phyloP scores from a whole-genome alignment of 1,284 basidiomycete genomes.

The Mycena citricolor region DNA sequence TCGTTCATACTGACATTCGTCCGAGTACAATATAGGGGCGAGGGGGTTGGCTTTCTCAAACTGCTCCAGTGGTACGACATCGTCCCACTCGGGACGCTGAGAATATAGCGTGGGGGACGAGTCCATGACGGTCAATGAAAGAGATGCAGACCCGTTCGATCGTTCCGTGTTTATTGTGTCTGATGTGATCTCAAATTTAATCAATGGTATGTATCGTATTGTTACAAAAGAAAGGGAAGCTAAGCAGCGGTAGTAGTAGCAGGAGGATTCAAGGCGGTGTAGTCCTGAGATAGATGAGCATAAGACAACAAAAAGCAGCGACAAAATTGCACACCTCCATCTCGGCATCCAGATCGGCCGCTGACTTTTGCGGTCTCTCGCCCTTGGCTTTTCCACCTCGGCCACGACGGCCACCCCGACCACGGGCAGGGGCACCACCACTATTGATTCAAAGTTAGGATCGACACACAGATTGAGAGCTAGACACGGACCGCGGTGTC shows the following conservation, averaged over 20 bases:
- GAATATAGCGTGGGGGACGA: slow-evolving; percentile 46
- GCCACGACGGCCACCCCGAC: slow-evolving; percentile 49
- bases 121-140: neutral
- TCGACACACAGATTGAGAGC: neutral
- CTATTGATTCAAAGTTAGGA: slow-evolving; percentile 6
- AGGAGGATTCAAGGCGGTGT: slow-evolving; percentile 61
- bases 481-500: slow-evolving; percentile 22
- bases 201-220: neutral
- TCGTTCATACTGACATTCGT: slow-evolving; percentile 67
- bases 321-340: slow-evolving; percentile 68
- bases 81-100: slow-evolving; percentile 73
- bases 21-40: slow-evolving; percentile 86
- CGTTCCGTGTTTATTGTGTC: too few species aligned
- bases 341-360: slow-evolving; percentile 77
- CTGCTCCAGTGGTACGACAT: slow-evolving; percentile 79
- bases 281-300: slow-evolving; percentile 28
- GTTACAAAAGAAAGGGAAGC: slow-evolving; percentile 15
- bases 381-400: slow-evolving; percentile 63
- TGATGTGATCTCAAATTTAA: too few species aligned
- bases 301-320: neutral
- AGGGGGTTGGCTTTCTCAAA: slow-evolving; percentile 76
- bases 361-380: slow-evolving; percentile 67
- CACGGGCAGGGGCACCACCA: slow-evolving; percentile 33
- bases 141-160: neutral
- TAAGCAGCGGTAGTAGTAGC: slow-evolving; percentile 36